phyloP scores from a whole-genome alignment of 495 filamentous ascomycete genomes.

The Lineolata rhizophorae region DNA sequence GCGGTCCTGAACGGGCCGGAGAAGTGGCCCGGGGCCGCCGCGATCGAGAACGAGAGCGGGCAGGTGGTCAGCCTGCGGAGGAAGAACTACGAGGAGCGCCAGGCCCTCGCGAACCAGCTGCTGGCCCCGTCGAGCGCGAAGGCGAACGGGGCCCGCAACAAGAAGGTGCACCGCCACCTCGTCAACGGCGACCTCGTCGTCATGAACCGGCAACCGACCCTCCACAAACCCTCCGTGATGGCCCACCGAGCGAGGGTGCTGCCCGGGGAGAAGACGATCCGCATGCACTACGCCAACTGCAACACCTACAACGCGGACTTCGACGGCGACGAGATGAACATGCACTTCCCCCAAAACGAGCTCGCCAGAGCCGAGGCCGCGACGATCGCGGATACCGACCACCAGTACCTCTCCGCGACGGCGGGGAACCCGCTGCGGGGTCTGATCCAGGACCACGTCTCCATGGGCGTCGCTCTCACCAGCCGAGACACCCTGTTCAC shows the following conservation, averaged over 20 bases:
- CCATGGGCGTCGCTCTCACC: slow-evolving; percentile 76
- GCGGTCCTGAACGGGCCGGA: slow-evolving; percentile 90
- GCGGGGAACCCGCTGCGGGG: slow-evolving; percentile 87
- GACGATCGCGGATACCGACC: slow-evolving; percentile 84
- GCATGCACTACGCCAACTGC: slow-evolving; percentile 99
- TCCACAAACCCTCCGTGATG: slow-evolving; percentile 99
- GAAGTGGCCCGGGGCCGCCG: slow-evolving; percentile 82
- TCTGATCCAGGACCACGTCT: slow-evolving; percentile 97
- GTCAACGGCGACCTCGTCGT: slow-evolving; percentile 90
- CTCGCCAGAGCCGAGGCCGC: slow-evolving; percentile 78
- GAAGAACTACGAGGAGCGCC: slow-evolving; percentile 67
- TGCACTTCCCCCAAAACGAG: slow-evolving; percentile 98
- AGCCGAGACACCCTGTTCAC: slow-evolving; percentile 87
- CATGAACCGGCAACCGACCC: slow-evolving; percentile 98
- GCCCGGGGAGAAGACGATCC: slow-evolving; percentile 85
- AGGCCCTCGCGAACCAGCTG: slow-evolving; percentile 73
- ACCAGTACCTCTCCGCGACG: slow-evolving; percentile 88
- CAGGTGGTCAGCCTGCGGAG: slow-evolving; percentile 70
- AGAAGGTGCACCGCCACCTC: slow-evolving; percentile 92
- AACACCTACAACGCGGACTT: slow-evolving; percentile 99
- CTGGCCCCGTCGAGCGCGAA: slow-evolving; percentile 66
- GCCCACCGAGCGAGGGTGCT: slow-evolving; percentile 83
- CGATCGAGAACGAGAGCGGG: slow-evolving; percentile 89
- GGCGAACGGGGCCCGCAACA: slow-evolving; percentile 59
- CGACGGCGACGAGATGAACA: slow-evolving; percentile 99